Base-by-base conservation (phyloP, 2,329 filamentous ascomycete genomes). In the Aspergillus udagawae region DNA sequence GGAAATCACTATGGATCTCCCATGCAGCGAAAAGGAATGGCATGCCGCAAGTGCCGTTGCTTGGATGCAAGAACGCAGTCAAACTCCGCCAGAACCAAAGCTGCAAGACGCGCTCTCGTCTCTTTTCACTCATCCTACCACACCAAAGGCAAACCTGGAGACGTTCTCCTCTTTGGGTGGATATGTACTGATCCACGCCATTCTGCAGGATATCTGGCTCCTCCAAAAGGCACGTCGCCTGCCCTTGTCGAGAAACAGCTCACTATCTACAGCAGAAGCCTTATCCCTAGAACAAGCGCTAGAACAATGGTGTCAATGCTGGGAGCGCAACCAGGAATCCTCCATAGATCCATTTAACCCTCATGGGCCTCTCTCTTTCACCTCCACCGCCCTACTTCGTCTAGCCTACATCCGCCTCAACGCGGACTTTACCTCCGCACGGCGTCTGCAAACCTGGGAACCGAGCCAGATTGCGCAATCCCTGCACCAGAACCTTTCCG, bases 251-350 rank as follows among this genome's bases (percentile, higher is more conserved):
- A 62, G 61, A 9, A 61, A 59, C 12, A 63, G 59, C 47, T 61
- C 66, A 2, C 51, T 68, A 29, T 66, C 67, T 0, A 61, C 67
- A 0, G 53, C 67, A 0, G 67, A 71, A 23, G 62, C 71, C 0
- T 55, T 65, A 1, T 59, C 66, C 0, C 54, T 71, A 7, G 70
- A 73, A 57, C 69, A 72, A 17, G 70, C 70, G 0, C 58, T 73
- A 0, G 70, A 72, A 55, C 65, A 67, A 6, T 73, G 70, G 70
- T 72, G 70, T 27, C 70, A 72, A 56, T 71, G 65, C 61, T 73
- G 70, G 70, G 70, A 72, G 28, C 70, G 64, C 23, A 73, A 73
- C 10, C 67, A 71, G 42, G 70, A 73, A 51, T 71, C 70, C 14
- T 73, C 70, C 0, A 66, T 70, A 28, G 70, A 73, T 17, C 69